phyloP scores from a whole-genome alignment of 2,329 filamentous ascomycete genomes.

The Verruconis gallopava region DNA sequence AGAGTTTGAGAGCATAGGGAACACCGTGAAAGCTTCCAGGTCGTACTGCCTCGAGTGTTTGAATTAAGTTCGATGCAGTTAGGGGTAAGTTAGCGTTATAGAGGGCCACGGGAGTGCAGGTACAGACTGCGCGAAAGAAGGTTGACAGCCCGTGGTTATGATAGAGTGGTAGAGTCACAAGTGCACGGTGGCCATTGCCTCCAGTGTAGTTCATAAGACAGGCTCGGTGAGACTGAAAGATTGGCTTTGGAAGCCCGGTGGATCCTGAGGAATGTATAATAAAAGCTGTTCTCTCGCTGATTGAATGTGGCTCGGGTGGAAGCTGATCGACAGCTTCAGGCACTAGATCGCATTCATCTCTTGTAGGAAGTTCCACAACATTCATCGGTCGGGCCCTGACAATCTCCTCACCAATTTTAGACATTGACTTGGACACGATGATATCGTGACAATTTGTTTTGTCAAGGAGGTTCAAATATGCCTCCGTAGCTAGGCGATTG shows the following conservation, averaged over 20 bases:
- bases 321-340: too few species aligned
- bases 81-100: slow-evolving; percentile 44
- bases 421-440: background rate
- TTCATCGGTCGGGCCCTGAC: background rate
- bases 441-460: slow-evolving; percentile 28
- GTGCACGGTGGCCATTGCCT: slow-evolving; percentile 34
- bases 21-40: slow-evolving; percentile 47
- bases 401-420: background rate
- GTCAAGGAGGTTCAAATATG: slow-evolving; percentile 35
- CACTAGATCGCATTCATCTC: slow-evolving; percentile 11
- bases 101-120: slow-evolving; percentile 37
- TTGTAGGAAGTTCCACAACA: background rate
- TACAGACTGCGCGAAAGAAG: slow-evolving; percentile 40
- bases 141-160: slow-evolving; percentile 47
- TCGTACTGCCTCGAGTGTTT: slow-evolving; percentile 29
- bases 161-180: slow-evolving; percentile 45
- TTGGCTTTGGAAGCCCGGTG: slow-evolving; percentile 51
- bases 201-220: slow-evolving; percentile 37
- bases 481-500: slow-evolving; percentile 38
- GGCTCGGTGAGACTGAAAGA: slow-evolving; percentile 42
- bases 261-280: slow-evolving; percentile 43
- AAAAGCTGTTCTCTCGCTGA: slow-evolving; percentile 24
- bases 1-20: slow-evolving; percentile 50
- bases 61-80: slow-evolving; percentile 36
- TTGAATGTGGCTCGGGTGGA: too few species aligned